Evolutionary conservation across 768 basidiomycete species (phyloP).

Genomic region (Zangia roseola): DNA sequence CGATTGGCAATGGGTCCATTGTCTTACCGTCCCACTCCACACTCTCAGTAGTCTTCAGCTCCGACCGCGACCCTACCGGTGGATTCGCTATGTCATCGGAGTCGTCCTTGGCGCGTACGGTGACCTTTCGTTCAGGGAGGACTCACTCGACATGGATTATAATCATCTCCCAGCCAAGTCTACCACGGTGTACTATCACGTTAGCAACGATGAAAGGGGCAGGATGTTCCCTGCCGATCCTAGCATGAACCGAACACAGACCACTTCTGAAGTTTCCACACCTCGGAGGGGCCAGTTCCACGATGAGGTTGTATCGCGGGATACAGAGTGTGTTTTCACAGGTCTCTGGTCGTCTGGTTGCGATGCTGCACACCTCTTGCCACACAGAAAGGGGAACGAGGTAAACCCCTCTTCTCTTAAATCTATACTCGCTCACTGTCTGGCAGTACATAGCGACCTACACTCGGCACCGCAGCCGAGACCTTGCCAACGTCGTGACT

Average conservation of each 20-base stretch:
- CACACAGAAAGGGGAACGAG: constrained; percentile 2
- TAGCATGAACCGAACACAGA: not conserved
- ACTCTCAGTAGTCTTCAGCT: not conserved
- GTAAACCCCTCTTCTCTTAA: not conserved
- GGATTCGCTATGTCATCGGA: constrained; percentile 7
- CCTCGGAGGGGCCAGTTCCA: not conserved
- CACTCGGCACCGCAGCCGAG: constrained; percentile 1
- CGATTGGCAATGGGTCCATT: not conserved
- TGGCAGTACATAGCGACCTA: constrained; percentile 1
- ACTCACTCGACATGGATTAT: not conserved
- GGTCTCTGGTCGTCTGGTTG: not conserved
- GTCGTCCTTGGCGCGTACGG: not conserved
- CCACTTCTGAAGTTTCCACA: not conserved
- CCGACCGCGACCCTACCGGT: not conserved
- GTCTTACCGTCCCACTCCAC: not conserved
- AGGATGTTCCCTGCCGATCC: constrained; percentile 5
- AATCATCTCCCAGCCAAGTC: not conserved
- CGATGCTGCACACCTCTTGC: constrained; percentile 6
- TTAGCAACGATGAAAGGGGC: not conserved
- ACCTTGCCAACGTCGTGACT: not conserved
- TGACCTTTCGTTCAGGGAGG: not conserved
- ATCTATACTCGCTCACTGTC: not conserved
- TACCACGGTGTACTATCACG: constrained; percentile 1
- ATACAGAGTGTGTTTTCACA: constrained; percentile 2
- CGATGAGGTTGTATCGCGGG: not conserved